A percentile compares a stretch with the other conserved stretches of the same genome.
phyloP scores from a whole-genome alignment of 352 stramenopile species.

The Plasmopara halstedii region DNA sequence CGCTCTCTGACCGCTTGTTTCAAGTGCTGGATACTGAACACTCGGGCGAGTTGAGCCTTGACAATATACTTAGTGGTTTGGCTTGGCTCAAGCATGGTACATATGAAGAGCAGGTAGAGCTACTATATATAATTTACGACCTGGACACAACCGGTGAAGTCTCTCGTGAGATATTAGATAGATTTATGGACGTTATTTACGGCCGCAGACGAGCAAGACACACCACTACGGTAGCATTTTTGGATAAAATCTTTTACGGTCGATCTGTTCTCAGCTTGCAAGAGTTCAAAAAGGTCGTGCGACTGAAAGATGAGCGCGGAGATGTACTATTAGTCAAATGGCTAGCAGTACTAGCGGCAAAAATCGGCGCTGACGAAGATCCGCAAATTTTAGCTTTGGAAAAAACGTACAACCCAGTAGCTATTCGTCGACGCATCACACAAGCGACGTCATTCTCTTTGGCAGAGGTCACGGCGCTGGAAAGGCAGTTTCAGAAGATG shows the following conservation, averaged over 20 bases:
- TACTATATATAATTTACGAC: slow-evolving; percentile 84
- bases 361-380: slow-evolving; percentile 65
- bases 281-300: slow-evolving; percentile 54
- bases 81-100: slow-evolving; percentile 71
- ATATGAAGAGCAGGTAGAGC: slow-evolving; percentile 59
- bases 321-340: slow-evolving; percentile 56
- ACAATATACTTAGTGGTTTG: slow-evolving; percentile 58
- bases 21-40: slow-evolving; percentile 73
- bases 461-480: slow-evolving; percentile 62
- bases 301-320: slow-evolving; percentile 42
- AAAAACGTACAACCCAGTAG: slow-evolving; percentile 70
- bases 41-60: slow-evolving; percentile 51
- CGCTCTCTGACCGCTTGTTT: slow-evolving; percentile 77
- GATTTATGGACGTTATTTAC: slow-evolving; percentile 85
- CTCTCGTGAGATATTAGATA: slow-evolving; percentile 58
- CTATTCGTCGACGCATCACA: slow-evolving; percentile 71
- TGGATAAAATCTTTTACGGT: slow-evolving; percentile 52
- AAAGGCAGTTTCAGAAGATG: slow-evolving; percentile 72
- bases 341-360: slow-evolving; percentile 53
- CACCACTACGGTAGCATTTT: slow-evolving; percentile 36
- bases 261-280: slow-evolving; percentile 36
- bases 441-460: slow-evolving; percentile 62
- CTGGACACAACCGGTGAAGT: slow-evolving; percentile 53
- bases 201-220: slow-evolving; percentile 41
- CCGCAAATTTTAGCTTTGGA: slow-evolving; percentile 63